These are phyloP conservation scores for Coelastrella sp. DNA, from an alignment of 139 green algal species.

Conservation along the genomic window DNA sequence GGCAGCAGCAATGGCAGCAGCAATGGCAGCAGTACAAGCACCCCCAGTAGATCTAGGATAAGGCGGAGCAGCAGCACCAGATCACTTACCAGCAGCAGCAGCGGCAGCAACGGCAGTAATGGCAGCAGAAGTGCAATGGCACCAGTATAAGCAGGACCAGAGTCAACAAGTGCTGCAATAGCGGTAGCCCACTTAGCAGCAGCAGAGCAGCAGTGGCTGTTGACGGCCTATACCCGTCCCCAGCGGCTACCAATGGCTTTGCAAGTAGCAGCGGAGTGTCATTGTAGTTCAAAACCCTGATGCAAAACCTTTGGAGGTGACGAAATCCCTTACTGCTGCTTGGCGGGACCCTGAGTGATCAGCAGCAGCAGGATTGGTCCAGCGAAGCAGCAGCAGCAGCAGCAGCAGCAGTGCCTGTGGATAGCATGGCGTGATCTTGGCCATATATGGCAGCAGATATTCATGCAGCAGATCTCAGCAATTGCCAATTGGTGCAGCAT, in stretches of 20 bases:
- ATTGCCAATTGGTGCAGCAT: too few species aligned
- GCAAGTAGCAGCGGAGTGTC: constrained; percentile 18
- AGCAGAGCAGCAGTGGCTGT: background rate
- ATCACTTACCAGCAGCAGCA: background rate
- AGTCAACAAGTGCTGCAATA: too few species aligned
- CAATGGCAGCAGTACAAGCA: background rate
- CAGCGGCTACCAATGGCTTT: background rate
- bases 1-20: background rate
- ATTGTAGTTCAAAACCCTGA: background rate
- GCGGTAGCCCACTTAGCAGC: constrained; percentile 7
- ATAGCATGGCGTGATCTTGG: background rate
- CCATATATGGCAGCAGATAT: background rate
- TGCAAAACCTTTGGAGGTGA: background rate
- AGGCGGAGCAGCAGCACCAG: constrained; percentile 16
- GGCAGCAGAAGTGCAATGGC: background rate
- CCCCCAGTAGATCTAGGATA: background rate
- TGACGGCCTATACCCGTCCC: background rate
- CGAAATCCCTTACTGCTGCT: background rate
- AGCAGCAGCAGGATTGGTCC: background rate
- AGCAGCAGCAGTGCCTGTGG: background rate
- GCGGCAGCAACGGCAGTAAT: background rate
- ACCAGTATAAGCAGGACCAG: too few species aligned
- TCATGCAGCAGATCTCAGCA: background rate
- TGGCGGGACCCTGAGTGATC: background rate
- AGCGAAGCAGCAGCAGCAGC: background rate